phyloP scores from a whole-genome alignment of 2,329 filamentous ascomycete genomes.

The Cadophora malorum region DNA sequence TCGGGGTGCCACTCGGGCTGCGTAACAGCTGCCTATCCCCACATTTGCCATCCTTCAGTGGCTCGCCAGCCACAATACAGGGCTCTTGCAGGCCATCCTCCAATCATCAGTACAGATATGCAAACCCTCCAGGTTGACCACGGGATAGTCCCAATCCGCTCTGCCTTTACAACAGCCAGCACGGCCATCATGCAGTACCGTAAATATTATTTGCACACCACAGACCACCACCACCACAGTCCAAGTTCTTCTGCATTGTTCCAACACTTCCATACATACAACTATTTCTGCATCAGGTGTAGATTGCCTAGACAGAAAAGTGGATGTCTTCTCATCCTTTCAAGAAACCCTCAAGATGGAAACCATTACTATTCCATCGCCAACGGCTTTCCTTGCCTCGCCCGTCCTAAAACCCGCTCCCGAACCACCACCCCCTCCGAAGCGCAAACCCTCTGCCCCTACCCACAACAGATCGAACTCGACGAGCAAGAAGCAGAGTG shows the following conservation, averaged over 20 bases:
- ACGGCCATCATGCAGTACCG: background rate
- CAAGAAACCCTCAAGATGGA: slow-evolving; percentile 53
- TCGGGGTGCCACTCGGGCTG: background rate
- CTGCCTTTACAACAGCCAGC: background rate
- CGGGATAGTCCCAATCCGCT: slow-evolving; percentile 7
- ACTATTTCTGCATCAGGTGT: background rate
- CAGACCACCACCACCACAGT: background rate
- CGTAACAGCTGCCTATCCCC: background rate
- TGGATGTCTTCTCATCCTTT: slow-evolving; percentile 20
- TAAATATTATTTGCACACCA: background rate
- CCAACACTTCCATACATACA: background rate
- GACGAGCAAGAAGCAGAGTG: slow-evolving; percentile 43
- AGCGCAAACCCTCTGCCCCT: slow-evolving; percentile 38
- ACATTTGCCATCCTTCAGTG: background rate
- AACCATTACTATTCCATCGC: slow-evolving; percentile 65
- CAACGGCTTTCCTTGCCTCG: slow-evolving; percentile 58
- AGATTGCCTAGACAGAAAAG: slow-evolving; percentile 7
- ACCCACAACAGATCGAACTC: slow-evolving; percentile 32
- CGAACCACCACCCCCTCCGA: slow-evolving; percentile 40
- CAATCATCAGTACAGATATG: background rate
- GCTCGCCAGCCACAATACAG: slow-evolving; percentile 8
- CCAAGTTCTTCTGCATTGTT: background rate
- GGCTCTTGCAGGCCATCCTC: background rate
- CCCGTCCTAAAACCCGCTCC: slow-evolving; percentile 44
- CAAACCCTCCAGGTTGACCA: slow-evolving; percentile 7